phyloP scores from a whole-genome alignment of 352 stramenopile species.

The Thalassiosira hispida region DNA sequence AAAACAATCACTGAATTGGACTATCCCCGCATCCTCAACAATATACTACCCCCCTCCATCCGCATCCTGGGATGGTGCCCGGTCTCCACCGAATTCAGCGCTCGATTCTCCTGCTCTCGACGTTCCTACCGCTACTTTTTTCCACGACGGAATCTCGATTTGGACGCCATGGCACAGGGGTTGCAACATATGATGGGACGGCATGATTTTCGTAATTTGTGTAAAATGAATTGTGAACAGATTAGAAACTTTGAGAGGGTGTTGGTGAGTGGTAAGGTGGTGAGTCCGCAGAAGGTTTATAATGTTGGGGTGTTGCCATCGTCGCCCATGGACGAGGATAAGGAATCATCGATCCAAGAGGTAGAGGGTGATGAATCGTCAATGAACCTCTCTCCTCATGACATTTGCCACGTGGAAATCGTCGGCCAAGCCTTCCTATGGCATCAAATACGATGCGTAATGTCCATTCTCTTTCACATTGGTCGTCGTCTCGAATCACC shows the following conservation, averaged over 20 bases:
- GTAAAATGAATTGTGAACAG: slow-evolving; percentile 96
- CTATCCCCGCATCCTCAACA: slow-evolving; percentile 96
- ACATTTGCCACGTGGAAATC: slow-evolving; percentile 82
- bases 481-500: slow-evolving; percentile 91
- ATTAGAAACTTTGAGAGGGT: slow-evolving; percentile 94
- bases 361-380: neutral
- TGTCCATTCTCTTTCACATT: slow-evolving; percentile 95
- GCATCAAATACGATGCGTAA: slow-evolving; percentile 99
- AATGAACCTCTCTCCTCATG: slow-evolving; percentile 10
- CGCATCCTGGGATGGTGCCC: slow-evolving; percentile 86
- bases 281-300: slow-evolving; percentile 40
- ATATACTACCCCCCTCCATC: slow-evolving; percentile 91
- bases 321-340: neutral
- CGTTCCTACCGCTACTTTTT: slow-evolving; percentile 99
- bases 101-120: slow-evolving; percentile 92
- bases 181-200: slow-evolving; percentile 90
- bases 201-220: slow-evolving; percentile 99
- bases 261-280: slow-evolving; percentile 85
- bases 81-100: slow-evolving; percentile 91
- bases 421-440: slow-evolving; percentile 96
- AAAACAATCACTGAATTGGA: slow-evolving; percentile 89
- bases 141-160: slow-evolving; percentile 75
- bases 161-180: slow-evolving; percentile 89
- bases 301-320: neutral
- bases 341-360: neutral